A percentile compares a stretch with the other conserved stretches of the same genome.
Conservation (phyloP, 768 basidiomycete species). For the Tephrocybe sp. region DNA sequence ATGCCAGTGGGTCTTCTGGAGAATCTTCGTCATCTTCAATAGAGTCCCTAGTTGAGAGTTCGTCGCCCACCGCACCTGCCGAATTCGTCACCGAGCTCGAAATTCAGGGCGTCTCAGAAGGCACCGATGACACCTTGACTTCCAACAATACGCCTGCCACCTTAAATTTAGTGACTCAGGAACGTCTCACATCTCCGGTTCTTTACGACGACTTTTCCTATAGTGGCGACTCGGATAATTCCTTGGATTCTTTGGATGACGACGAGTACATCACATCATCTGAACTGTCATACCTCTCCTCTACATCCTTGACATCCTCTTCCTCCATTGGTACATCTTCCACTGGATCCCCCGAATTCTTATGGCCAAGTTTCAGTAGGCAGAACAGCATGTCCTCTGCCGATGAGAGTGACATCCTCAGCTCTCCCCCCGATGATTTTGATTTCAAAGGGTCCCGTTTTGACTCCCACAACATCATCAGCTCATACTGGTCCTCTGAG, state of each 20-base stretch:
- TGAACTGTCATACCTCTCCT: constrained; percentile 39
- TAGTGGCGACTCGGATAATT: constrained; percentile 18
- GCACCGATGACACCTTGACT: constrained; percentile 11
- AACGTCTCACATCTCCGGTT: background rate
- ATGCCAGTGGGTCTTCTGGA: constrained; percentile 16
- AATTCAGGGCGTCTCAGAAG: constrained; percentile 22
- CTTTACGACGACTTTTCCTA: constrained; percentile 15
- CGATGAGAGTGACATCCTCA: constrained; percentile 27
- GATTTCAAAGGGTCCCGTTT: constrained; percentile 19
- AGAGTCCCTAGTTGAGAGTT: constrained; percentile 5
- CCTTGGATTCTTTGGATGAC: constrained; percentile 13
- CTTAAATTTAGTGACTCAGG: no score
- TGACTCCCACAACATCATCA: constrained; percentile 19
- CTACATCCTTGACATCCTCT: constrained; percentile 37
- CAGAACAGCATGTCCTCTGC: constrained; percentile 20
- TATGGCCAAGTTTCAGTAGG: constrained; percentile 16
- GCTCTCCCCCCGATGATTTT: constrained; percentile 25
- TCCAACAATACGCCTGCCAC: no score
- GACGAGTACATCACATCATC: constrained; percentile 21
- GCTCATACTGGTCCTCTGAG: constrained; percentile 21
- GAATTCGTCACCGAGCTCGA: constrained; percentile 21
- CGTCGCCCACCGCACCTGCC: constrained; percentile 7
- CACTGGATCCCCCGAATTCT: constrained; percentile 24
- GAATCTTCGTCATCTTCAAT: constrained; percentile 15
- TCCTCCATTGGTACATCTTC: constrained; percentile 34